Percentiles rank a stretch among this genome's conserved stretches.
These are phyloP conservation scores for Porphyrellus sp. DNA, from an alignment of 1,284 basidiomycete genomes.

Conservation along the genomic window DNA sequence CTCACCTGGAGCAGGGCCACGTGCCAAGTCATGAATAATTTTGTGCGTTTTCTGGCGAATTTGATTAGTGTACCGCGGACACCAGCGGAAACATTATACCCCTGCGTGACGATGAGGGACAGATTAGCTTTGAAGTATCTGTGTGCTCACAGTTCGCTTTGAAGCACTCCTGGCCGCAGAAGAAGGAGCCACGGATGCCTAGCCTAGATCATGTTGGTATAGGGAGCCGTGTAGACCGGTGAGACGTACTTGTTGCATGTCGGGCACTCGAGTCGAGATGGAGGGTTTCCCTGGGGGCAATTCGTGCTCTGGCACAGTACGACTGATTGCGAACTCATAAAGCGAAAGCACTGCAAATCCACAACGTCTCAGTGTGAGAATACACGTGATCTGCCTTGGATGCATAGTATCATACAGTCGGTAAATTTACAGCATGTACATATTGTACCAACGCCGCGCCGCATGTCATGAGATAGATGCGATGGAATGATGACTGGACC, in stretches of 20 bases:
- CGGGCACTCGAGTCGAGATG: constrained; percentile 75
- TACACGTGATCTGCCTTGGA: constrained; percentile 18
- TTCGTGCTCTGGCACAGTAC: constrained; percentile 63
- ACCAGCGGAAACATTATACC: constrained; percentile 36
- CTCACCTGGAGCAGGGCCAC: constrained; percentile 35
- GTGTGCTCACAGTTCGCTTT: constrained; percentile 69
- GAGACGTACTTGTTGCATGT: constrained; percentile 72
- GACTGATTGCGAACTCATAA: constrained; percentile 33
- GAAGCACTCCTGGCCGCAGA: constrained; percentile 85
- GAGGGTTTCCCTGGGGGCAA: constrained; percentile 73
- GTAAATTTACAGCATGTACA: background rate
- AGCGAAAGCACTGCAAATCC: constrained; percentile 2
- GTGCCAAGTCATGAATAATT: constrained; percentile 63
- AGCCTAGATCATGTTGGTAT: constrained; percentile 45
- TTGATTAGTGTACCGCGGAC: background rate
- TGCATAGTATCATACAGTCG: too few relatives aligned
- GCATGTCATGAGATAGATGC: background rate
- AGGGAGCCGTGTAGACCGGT: constrained; percentile 3
- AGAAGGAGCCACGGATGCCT: constrained; percentile 78
- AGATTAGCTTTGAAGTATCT: background rate
- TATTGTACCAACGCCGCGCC: background rate
- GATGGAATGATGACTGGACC: background rate
- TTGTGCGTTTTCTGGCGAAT: constrained; percentile 78
- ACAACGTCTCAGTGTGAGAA: background rate
- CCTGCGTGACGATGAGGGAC: constrained; percentile 32